A percentile compares a stretch with the other conserved stretches of the same genome.
phyloP scores from a whole-genome alignment of 163 green algal species.

The Botryococcus braunii region DNA sequence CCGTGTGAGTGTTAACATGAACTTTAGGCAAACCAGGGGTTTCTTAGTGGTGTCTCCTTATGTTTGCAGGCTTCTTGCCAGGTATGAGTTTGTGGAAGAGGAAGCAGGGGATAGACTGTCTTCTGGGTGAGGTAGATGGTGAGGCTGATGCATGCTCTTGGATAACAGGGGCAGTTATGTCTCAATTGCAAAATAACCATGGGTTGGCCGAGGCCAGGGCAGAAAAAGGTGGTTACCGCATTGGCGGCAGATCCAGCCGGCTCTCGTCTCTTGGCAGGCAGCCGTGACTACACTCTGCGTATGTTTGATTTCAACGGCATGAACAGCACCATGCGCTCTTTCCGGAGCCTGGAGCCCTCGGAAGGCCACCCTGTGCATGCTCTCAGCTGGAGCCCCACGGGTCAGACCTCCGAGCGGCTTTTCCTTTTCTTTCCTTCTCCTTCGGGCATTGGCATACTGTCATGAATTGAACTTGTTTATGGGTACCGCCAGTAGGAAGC shows the following conservation, averaged over 20 bases:
- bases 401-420: too few species aligned
- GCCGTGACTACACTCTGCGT: conserved; percentile 62
- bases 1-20: not conserved
- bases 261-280: conserved; percentile 52
- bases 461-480: too few species aligned
- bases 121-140: not conserved
- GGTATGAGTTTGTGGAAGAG: too few species aligned
- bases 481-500: too few species aligned
- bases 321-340: conserved; percentile 74
- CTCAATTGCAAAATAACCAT: not conserved
- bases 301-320: conserved; percentile 97
- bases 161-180: not conserved
- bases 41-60: not conserved
- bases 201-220: conserved; percentile 14
- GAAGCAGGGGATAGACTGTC: too few species aligned
- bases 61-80: too few species aligned
- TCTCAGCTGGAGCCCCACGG: conserved; percentile 45
- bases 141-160: not conserved
- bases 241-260: conserved; percentile 69
- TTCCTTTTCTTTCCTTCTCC: too few species aligned
- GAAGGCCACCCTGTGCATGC: conserved; percentile 60
- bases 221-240: conserved; percentile 51
- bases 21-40: too few species aligned
- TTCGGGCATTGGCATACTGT: too few species aligned
- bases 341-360: conserved; percentile 52